Evolutionary conservation across 306 rosid genomes (phyloP).

Genomic region (Mucuna pruriens): DNA sequence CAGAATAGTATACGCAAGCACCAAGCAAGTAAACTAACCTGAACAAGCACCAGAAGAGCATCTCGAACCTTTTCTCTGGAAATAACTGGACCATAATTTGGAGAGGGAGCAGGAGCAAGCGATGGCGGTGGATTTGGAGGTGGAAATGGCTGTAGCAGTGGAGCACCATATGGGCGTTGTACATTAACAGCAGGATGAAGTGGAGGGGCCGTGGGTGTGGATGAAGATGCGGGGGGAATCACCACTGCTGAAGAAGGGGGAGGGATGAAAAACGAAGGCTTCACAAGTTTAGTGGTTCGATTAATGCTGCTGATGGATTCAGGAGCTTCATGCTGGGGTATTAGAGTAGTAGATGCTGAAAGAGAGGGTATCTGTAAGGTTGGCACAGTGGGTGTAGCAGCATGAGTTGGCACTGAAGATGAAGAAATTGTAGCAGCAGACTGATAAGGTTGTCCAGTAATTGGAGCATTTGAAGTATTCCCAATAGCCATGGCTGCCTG

Average conservation of each 20-base stretch:
- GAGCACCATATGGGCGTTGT: constrained; percentile 64
- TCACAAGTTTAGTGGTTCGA: constrained; percentile 53
- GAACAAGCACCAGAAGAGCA: constrained; percentile 61
- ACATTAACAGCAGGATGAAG: constrained; percentile 47
- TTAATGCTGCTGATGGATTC: constrained; percentile 47
- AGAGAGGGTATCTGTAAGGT: constrained; percentile 53
- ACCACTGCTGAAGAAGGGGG: constrained; percentile 52
- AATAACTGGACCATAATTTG: constrained; percentile 51
- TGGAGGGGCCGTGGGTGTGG: constrained; percentile 55
- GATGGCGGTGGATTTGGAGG: constrained; percentile 65
- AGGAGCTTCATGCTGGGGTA: constrained; percentile 47
- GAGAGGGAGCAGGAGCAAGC: constrained; percentile 54
- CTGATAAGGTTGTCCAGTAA: constrained; percentile 54
- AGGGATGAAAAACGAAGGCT: constrained; percentile 59
- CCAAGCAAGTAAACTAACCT: constrained; percentile 54
- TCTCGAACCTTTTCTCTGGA: constrained; percentile 64
- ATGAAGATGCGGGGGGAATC: constrained; percentile 45
- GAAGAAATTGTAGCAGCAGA: constrained; percentile 47
- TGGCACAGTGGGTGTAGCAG: constrained; percentile 47
- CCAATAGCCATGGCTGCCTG: constrained; percentile 63
- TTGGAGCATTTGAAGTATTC: constrained; percentile 55
- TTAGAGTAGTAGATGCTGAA: constrained; percentile 48
- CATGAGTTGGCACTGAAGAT: constrained; percentile 43
- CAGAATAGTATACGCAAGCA: constrained; percentile 17
- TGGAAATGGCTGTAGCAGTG: constrained; percentile 61